Evolutionary conservation across 108 stramenopile genomes (phyloP), one percentile per base, ranked within the genome.

Genomic region (Parietichytrium sp.): DNA sequence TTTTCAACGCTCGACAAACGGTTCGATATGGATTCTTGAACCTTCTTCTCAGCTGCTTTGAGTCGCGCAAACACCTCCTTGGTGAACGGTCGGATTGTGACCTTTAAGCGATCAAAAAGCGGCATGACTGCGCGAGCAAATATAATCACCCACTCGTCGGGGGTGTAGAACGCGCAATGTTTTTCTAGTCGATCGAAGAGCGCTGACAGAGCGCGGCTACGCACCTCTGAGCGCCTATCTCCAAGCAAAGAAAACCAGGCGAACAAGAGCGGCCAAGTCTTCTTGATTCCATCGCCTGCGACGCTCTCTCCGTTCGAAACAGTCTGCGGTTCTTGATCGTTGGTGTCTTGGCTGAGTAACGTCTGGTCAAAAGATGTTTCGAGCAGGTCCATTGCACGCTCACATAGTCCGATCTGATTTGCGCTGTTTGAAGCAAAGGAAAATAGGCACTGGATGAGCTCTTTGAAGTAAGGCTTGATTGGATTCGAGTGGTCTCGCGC

Each of bases 361-460:
- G 89, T 89, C 47, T 93, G 79, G 42, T 82, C 79, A 3, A 90
- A 29, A 12, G 93, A 80, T 25, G 87, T 79, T 42, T 92, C 95
- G 61, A 96, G 87, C 30, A 93, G 87, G 51, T 87, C 87, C 1
- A 95, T 82, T 80, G 91, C 89, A 4, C 84, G 48, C 8, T 86
- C 84, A 25, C 47, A 23, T 79, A 96, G 82, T 20, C 91, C 91
- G 80, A 93, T 85, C 29, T 84, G 47, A 7, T 20, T n/a, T 49
- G 92, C 86, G n/a, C 89, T 88, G 25, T 95, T 94, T 38, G 90
- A 91, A 3, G 96, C 91, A 51, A 93, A 98, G 2, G 91, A 88
- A 18, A 95, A 83, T 3, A 97, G 88, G 51, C 95, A 94, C 84
- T 91, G 87, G 7, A 95, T 94, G 31, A 97, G 81, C 84, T 96